Evolutionary conservation across 805 yeast species (phyloP).

Genomic region (Monosporozyma aquatica): DNA sequence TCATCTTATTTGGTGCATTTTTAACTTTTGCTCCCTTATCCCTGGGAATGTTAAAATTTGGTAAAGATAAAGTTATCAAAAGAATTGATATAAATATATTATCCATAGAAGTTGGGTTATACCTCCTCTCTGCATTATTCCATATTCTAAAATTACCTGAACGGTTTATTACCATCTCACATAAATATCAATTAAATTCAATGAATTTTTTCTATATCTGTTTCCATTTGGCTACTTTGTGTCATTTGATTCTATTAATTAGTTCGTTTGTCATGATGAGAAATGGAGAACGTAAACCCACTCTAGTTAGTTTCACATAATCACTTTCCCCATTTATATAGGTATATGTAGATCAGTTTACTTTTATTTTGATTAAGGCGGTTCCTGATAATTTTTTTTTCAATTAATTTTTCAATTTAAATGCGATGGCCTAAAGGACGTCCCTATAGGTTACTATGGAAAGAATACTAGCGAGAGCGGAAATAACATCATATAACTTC

Average conservation of each 20-base stretch:
- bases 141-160: slow-evolving; percentile 75
- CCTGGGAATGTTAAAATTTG: slow-evolving; percentile 41
- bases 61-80: slow-evolving; percentile 36
- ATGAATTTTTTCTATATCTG: slow-evolving; percentile 65
- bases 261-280: slow-evolving; percentile 38
- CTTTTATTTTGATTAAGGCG: too few species aligned
- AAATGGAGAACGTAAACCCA: slow-evolving; percentile 19
- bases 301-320: slow-evolving; percentile 8
- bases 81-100: slow-evolving; percentile 52
- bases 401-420: not conserved
- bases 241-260: slow-evolving; percentile 57
- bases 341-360: too few species aligned
- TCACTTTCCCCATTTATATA: too few species aligned
- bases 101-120: slow-evolving; percentile 54
- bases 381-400: too few species aligned
- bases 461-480: too few species aligned
- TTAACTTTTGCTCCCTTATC: slow-evolving; percentile 59
- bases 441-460: too few species aligned
- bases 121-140: slow-evolving; percentile 61
- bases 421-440: too few species aligned
- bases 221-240: slow-evolving; percentile 61
- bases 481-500: too few species aligned
- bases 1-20: slow-evolving; percentile 65
- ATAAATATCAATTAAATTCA: slow-evolving; percentile 40
- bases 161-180: slow-evolving; percentile 32